These are phyloP conservation scores for Lodderomyces metapsilosis DNA, from an alignment of 1,139 yeast species.

Conservation along the genomic window DNA sequence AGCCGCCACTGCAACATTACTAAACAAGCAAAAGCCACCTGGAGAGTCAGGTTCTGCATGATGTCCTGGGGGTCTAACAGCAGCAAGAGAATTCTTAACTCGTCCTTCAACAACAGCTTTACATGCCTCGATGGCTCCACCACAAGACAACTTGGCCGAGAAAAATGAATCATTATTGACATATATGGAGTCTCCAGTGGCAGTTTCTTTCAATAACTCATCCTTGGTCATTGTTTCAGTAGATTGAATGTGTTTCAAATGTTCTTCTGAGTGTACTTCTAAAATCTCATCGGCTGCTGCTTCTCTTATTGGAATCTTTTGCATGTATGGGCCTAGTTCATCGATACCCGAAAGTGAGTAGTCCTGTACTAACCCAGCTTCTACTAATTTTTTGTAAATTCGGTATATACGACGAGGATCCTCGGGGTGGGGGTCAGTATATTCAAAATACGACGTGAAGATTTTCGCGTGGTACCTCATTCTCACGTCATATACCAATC, in stretches of 20 bases:
- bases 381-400: slow-evolving; percentile 89
- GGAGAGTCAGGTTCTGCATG: slow-evolving; percentile 98
- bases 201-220: slow-evolving; percentile 78
- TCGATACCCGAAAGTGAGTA: slow-evolving; percentile 77
- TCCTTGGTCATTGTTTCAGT: slow-evolving; percentile 81
- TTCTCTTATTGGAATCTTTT: slow-evolving; percentile 85
- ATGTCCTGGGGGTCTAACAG: slow-evolving; percentile 98
- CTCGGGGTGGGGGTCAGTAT: slow-evolving; percentile 98
- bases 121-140: slow-evolving; percentile 96
- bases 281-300: slow-evolving; percentile 85
- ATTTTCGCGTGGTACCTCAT: slow-evolving; percentile 97
- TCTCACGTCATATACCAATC: slow-evolving; percentile 91
- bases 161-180: slow-evolving; percentile 87
- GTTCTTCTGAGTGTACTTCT: slow-evolving; percentile 81
- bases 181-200: slow-evolving; percentile 91
- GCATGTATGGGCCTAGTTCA: slow-evolving; percentile 84
- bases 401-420: slow-evolving; percentile 96
- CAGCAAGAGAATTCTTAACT: slow-evolving; percentile 90
- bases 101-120: slow-evolving; percentile 90
- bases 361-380: slow-evolving; percentile 85
- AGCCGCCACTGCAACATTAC: slow-evolving; percentile 97
- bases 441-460: slow-evolving; percentile 87
- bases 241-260: slow-evolving; percentile 69
- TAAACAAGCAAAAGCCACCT: slow-evolving; percentile 94
- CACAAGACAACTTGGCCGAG: slow-evolving; percentile 91